Evolutionary conservation across 176 grass and related monocot genomes (phyloP), one percentile per base, ranked within the genome.

Genomic region (Oryza meyeriana): DNA sequence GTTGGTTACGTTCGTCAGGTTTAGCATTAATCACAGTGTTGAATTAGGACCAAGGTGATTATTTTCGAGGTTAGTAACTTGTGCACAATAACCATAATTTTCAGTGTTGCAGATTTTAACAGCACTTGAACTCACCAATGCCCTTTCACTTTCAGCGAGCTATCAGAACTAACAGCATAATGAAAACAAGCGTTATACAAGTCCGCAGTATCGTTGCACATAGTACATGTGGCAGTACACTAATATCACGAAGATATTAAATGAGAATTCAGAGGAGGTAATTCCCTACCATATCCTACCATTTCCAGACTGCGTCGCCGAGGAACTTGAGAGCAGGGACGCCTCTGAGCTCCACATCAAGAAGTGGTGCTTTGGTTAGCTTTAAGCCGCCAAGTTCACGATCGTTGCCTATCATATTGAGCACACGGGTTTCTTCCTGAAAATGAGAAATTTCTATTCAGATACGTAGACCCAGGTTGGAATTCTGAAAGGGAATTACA

Each of bases 381-480:
- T 85, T 79, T 83, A 93, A 62, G 40, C 63, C 67, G 1, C 74
- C 80, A 44, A 93, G 85, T 10, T 90, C 74, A 6, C 29, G 20
- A 72, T 85, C 91, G 13, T 63, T 71, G 29, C 67, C 66, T 83
- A 90, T 93, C 42, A 81, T 87, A 39, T 66, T 55, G 20, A 93
- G 83, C 26, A 85, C 88, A 10, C 78, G 69, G 42, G 31, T 74
- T 88, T 93, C 71, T 87, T 93, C 87, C 91, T 93, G 88, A 71
- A 83, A 87, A 64, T 64, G 33, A 4, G 16, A 66, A 33, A 11
- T 22, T 22, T 52, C n/a, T 17, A 22, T 30, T 80, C 33, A 44
- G 69, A 74, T 65, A 80, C 4, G 47, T 50, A 20, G 17, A 50
- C 17, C 17, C 47, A 13, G 29, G 64, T 40, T 29, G 2, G 7